Evolutionary conservation across 1,139 yeast genomes (phyloP), one percentile per base, ranked within the genome.

Genomic region (Ogataea hybrid): DNA sequence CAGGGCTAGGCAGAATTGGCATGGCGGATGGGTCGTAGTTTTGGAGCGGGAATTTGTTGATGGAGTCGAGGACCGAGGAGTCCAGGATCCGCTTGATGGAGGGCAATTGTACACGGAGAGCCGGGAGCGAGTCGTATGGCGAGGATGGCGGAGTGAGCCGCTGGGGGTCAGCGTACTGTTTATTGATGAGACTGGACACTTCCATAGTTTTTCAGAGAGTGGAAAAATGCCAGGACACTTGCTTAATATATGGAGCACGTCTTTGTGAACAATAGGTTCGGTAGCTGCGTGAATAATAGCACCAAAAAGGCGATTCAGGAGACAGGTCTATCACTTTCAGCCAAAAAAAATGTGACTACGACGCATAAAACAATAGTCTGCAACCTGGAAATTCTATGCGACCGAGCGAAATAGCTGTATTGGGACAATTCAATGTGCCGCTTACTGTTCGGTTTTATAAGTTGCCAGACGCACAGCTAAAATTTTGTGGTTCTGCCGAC

Each of bases 41-140:
- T 4, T 25, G 23, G 14, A 11, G 36, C 17, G 41, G 41, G 18
- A 32, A 9, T 28, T 34, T 32, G 37, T 37, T 32, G 16, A 37
- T 32, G n/a, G 37, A 35, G n/a, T 49, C 51, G n/a, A 50, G 37
- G 5, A 47, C 39, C 5, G 52, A 44, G 12, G 51, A 42, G 36
- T 49, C 50, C 6, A 52, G 40, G 23, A 52, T 52, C 28, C 47
- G 46, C 30, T 49, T 50, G 41, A 52, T 52, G 5, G 56, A 49
- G 8, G 56, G 56, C 11, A 52, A 39, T 25, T 45, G 41, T 20
- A 49, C 41, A 17, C 43, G 35, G 14, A 31, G 41, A 3, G 42
- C n/a, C 14, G 47, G 42, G 21, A 41, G 32, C 10, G 42, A n/a
- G 20, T 43, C 49, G 29, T 38, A 47, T 2, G 53, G 52, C 3